Base-by-base conservation (phyloP, 805 yeast genomes). In the Kodamaea neixiangensis region DNA sequence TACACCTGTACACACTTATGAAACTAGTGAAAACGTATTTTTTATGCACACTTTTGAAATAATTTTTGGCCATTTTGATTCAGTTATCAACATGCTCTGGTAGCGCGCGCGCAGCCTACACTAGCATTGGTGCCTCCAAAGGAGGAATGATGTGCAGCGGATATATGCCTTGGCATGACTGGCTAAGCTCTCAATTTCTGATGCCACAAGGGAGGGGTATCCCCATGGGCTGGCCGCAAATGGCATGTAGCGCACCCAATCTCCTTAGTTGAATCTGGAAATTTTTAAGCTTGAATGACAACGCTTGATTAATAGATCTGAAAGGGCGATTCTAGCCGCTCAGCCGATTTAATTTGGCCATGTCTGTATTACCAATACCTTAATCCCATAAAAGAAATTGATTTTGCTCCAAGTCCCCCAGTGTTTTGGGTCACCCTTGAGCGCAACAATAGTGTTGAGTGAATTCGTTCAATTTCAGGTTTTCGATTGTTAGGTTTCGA, bases 81-180 rank as follows among this genome's bases (percentile, higher is more conserved):
- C 44, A 20, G 44, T 14, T 19, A 41, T 41, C 41, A 37, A 37
- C 21, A 11, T 15, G 20, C 21, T 13, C 15, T 37, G 41, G 41
- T 37, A 37, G 41, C 41, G 41, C 41, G 7, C 40, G 6, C n/a
- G 19, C n/a, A n/a, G n/a, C 5, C 10, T 5, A 25, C 13, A 25
- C 11, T 3, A 37, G 21, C 17, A 11, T 15, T 15, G 41, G 41
- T 37, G 19, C 41, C 41, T 19, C 15, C 41, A 37, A 37, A 17
- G 41, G 19, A 19, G 17, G 41, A 20, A 15, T 37, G 19, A 37
- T 37, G 41, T 37, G 41, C 41, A 37, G 41, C 41, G 41, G 41
- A 37, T 15, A 15, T 37, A 37, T 37, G 41, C 41, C 20, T 37
- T 19, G 41, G 41, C 41, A 18, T 37, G 41, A 37, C 21, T 37